Evolutionary conservation across 768 basidiomycete species (phyloP).

Genomic region (Dentipellis fragilis): DNA sequence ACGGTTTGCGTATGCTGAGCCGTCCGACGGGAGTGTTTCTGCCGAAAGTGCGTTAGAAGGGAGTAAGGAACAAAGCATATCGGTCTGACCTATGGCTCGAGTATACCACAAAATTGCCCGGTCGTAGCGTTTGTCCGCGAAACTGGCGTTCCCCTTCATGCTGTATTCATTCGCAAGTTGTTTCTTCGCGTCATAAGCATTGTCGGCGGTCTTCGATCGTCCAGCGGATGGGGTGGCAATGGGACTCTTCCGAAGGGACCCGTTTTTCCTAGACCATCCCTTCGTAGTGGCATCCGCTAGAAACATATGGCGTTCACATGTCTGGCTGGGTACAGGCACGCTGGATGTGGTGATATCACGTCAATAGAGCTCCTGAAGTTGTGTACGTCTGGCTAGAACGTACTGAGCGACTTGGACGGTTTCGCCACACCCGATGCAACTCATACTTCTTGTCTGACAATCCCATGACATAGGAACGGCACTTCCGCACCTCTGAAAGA

Average conservation of each 20-base stretch:
- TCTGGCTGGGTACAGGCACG: background rate
- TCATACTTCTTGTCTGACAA: background rate
- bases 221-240: too few relatives aligned
- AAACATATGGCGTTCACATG: background rate
- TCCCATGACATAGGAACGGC: background rate
- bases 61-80: too few relatives aligned
- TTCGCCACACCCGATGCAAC: background rate
- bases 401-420: background rate
- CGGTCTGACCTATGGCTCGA: background rate
- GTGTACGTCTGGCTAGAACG: background rate
- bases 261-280: background rate
- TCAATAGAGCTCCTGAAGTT: too few relatives aligned
- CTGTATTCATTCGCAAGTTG: background rate
- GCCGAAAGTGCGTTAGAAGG: too few relatives aligned
- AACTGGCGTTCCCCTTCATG: background rate
- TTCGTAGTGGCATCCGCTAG: background rate
- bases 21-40: background rate
- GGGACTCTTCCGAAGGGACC: background rate
- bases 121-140: background rate
- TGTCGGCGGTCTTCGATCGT: background rate
- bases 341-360: too few relatives aligned
- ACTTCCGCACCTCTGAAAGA: background rate
- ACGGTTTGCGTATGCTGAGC: background rate
- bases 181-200: background rate
- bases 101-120: background rate